Conservation (phyloP, 176 grass and related monocot species). For the Cymbopogon citratus region DNA sequence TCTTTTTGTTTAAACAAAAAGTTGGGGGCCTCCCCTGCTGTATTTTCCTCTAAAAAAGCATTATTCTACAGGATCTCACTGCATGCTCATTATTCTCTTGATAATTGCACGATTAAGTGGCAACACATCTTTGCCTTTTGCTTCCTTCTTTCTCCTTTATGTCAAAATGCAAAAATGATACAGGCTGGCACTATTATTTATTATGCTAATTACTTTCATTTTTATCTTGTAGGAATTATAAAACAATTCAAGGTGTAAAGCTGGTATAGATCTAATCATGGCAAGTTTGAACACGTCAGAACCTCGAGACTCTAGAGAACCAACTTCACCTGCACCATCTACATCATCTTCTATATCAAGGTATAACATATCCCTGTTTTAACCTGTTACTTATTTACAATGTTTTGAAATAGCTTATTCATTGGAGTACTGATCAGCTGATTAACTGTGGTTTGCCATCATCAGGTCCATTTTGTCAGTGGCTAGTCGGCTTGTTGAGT, state of each 20-base stretch:
- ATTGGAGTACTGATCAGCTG: not conserved
- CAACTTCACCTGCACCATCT: conserved; percentile 57
- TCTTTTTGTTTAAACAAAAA: no score
- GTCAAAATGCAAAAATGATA: conserved; percentile 10
- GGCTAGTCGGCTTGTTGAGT: not conserved
- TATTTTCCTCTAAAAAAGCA: no score
- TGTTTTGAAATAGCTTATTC: not conserved
- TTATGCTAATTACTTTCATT: conserved; percentile 24
- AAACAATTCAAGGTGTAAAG: conserved; percentile 17
- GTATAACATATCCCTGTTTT: conserved; percentile 36
- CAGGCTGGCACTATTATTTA: not conserved
- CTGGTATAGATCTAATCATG: conserved; percentile 46
- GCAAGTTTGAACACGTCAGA: conserved; percentile 31
- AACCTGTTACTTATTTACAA: not conserved
- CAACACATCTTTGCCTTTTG: not conserved
- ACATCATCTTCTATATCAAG: conserved; percentile 72
- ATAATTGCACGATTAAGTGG: conserved; percentile 23
- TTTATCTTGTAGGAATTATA: conserved; percentile 25
- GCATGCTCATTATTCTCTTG: conserved; percentile 16
- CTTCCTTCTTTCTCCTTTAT: not conserved
- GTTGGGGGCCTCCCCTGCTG: no score
- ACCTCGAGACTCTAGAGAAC: conserved; percentile 25
- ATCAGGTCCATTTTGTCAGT: not conserved
- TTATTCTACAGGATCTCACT: not conserved
- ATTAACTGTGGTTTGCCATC: not conserved